Base-by-base conservation (phyloP, 352 stramenopile species). In the Phytophthora palmivora region DNA sequence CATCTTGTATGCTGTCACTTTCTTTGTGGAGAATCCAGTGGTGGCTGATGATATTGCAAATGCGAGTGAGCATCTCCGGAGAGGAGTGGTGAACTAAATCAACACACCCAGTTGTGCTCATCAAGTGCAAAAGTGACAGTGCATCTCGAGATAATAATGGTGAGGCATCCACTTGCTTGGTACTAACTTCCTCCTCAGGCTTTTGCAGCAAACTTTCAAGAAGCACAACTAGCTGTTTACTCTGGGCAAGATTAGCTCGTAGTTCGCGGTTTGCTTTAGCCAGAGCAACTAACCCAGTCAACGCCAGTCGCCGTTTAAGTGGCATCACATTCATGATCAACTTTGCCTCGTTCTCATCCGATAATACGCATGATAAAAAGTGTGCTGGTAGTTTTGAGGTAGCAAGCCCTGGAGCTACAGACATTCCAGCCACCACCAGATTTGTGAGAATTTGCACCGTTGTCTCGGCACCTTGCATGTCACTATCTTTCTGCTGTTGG, bases 371-470 rank as follows among this genome's bases (percentile, higher is more conserved):
- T 12, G 61, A 65, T 21, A 86, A 39, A 36, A 84, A 83, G 28
- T 87, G 67, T 14, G 72, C 72, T 16, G 82, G 77, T 15, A 89
- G 49, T 46, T 87, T 88, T 14, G 58, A 73, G 8, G 67, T 58
- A 8, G 72, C 41, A 15, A 91, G 48, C 7, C 63, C 53, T 0
- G 57, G 43, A 6, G 52, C 67, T 10, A 78, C 74, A 14, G 37
- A 22, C 37, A 66, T 21, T 4, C 59, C 63, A 21, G 71, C 70
- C 6, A 49, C 30, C 1, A 79, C 61, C 12, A 91, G 44, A 43
- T 88, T 88, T 0, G 65, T 64, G 6, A 91, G 71, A 36, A 81
- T 83, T 57, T 87, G 62, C 26, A 89, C 61, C 0, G 73, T 86
- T 12, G 46, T 73, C 15, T 69, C 26, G 28, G 58, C 64, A 11